These are phyloP conservation scores for Cercis canadensis DNA, from an alignment of 306 rosid species.

Conservation along the genomic window DNA sequence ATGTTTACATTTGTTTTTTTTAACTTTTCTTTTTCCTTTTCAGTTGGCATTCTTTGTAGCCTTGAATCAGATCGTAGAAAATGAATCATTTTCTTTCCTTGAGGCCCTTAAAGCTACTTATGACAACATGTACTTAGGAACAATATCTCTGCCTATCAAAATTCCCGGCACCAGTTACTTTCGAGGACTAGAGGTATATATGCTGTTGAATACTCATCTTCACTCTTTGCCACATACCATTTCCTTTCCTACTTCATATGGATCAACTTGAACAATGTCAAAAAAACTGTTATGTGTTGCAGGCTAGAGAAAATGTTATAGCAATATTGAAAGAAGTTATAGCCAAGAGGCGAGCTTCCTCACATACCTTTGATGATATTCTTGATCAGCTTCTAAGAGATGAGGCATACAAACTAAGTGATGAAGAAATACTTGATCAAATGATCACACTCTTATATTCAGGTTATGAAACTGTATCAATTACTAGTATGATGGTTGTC, in stretches of 20 bases:
- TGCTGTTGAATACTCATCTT: neutral
- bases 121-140: slow-evolving; percentile 57
- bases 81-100: slow-evolving; percentile 49
- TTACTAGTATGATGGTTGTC: slow-evolving; percentile 80
- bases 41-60: slow-evolving; percentile 78
- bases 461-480: slow-evolving; percentile 88
- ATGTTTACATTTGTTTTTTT: neutral
- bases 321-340: slow-evolving; percentile 50
- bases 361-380: slow-evolving; percentile 52
- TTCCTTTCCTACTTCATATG: neutral
- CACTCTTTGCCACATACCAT: too few species aligned
- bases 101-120: slow-evolving; percentile 56
- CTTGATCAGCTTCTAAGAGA: slow-evolving; percentile 52
- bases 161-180: slow-evolving; percentile 73
- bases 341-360: slow-evolving; percentile 63
- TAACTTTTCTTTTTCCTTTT: neutral
- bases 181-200: slow-evolving; percentile 60
- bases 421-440: slow-evolving; percentile 74
- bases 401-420: slow-evolving; percentile 58
- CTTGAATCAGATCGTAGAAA: slow-evolving; percentile 58
- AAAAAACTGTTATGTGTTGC: slow-evolving; percentile 5
- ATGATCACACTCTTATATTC: slow-evolving; percentile 69
- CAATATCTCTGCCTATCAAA: slow-evolving; percentile 73
- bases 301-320: slow-evolving; percentile 68
- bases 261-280: neutral